Percentiles rank a stretch among this genome's conserved stretches.
These are phyloP conservation scores for Pseudogymnoascus sp. DNA, from an alignment of 2,329 filamentous ascomycete genomes.

Conservation along the genomic window DNA sequence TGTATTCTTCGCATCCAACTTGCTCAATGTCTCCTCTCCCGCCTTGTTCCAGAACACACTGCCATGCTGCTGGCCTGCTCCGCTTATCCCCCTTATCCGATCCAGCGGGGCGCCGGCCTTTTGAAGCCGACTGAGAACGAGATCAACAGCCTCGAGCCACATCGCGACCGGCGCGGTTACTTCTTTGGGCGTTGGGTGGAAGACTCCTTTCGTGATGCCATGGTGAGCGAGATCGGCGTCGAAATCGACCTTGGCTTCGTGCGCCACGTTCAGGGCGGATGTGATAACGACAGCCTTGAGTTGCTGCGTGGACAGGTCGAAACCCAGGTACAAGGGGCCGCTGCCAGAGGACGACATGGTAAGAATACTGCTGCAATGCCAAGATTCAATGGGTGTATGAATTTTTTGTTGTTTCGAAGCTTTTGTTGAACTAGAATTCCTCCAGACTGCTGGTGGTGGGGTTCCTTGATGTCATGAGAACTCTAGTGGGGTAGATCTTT, in stretches of 20 bases:
- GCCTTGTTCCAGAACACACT: constrained; percentile 84
- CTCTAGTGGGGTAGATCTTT: not conserved
- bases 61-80: constrained; percentile 93
- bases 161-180: constrained; percentile 88
- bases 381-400: not conserved
- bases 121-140: constrained; percentile 67
- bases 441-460: not conserved
- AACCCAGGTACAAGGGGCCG: constrained; percentile 73
- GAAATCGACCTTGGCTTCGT: constrained; percentile 90
- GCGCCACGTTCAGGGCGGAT: constrained; percentile 69
- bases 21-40: constrained; percentile 56
- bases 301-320: constrained; percentile 95
- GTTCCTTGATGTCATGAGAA: constrained; percentile 6
- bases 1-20: constrained; percentile 50
- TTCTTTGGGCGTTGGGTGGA: constrained; percentile 73
- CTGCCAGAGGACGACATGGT: constrained; percentile 30
- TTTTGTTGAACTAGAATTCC: constrained; percentile 5
- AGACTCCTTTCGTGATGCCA: constrained; percentile 80
- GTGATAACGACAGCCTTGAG: constrained; percentile 87
- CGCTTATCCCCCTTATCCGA: constrained; percentile 73
- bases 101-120: constrained; percentile 63
- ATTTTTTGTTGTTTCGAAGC: not conserved
- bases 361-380: constrained; percentile 1
- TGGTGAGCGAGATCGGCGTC: constrained; percentile 76
- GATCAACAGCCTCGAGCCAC: constrained; percentile 89